Evolutionary conservation across 306 rosid genomes (phyloP), one percentile per base, ranked within the genome.

Genomic region (Lathyrus tuberosus): DNA sequence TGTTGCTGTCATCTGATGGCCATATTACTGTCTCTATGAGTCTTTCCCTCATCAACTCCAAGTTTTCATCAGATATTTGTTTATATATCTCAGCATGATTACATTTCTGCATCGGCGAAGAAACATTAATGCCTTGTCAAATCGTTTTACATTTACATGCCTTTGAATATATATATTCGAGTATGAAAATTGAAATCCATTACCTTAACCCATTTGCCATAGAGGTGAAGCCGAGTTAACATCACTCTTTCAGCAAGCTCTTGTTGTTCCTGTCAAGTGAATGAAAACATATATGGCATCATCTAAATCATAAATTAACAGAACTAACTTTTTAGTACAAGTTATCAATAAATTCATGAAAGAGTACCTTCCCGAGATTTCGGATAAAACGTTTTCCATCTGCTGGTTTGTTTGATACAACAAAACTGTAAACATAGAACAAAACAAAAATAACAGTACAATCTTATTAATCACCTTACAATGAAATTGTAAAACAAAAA

Each of bases 1-100:
- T 83, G 88, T 89, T 87, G n/a, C 92, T 51, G 86, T 94, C 99
- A 76, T 94, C 99, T 3, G 97, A 88, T 4, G 99, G 99, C 99
- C 99, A 94, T 84, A 88, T 91, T 60, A 94, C 97, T 17, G 99
- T 94, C 79, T 94, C 91, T 41, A 83, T 81, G 41, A 94, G 95
- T 72, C 97, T 76, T 76, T 94, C 99, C 67, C 97, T 92, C 97
- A 94, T 91, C 81, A 94, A 72, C 69, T 85, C 96, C 87, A 94
- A 75, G 79, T 91, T 94, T 79, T 91, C 88, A 60, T 91, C 83
- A 1, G 97, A 88, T 17, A 94, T 94, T 73, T 81, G 83, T 84
- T 94, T 75, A 60, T 94, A 94, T 73, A 94, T 88, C 77, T 84
- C 96, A 17, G 97, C 95, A 82, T 94, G 99, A 53, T 94, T 68